Evolutionary conservation across 257 asterid genomes (phyloP).

Genomic region (Paraleonurus japonicus): DNA sequence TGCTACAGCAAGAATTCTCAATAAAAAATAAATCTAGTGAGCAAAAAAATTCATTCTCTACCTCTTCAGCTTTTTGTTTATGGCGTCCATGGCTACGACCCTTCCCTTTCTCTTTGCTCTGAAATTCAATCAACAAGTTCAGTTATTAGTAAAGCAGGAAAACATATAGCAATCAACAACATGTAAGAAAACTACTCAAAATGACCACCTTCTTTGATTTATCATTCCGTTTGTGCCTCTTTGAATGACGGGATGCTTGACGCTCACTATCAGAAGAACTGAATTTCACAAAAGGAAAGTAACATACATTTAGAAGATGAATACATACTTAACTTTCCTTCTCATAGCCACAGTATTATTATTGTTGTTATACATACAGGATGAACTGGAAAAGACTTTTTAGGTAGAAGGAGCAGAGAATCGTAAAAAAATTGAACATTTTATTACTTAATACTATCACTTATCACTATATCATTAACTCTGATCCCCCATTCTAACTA

Average conservation of each 20-base stretch:
- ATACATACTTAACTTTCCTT: not conserved
- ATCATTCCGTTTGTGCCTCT: constrained; percentile 63
- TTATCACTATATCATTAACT: not conserved
- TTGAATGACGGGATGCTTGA: constrained; percentile 55
- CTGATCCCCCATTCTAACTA: not conserved
- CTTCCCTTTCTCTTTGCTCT: constrained; percentile 71
- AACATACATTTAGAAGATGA: not conserved
- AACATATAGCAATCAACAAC: constrained; percentile 8
- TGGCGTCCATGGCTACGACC: constrained; percentile 58
- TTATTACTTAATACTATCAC: not conserved
- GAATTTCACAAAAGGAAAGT: constrained; percentile 28
- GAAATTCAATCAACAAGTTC: constrained; percentile 33
- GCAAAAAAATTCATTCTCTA: constrained; percentile 37
- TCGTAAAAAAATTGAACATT: not conserved
- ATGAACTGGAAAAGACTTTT: not conserved
- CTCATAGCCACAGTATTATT: not conserved
- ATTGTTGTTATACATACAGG: not conserved
- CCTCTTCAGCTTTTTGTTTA: constrained; percentile 79
- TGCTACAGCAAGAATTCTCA: constrained; percentile 10
- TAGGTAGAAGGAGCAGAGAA: not conserved
- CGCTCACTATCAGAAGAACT: constrained; percentile 74
- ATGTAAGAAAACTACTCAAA: constrained; percentile 2
- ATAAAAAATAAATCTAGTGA: constrained; percentile 2
- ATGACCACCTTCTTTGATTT: constrained; percentile 61
- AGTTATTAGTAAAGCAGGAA: constrained; percentile 17